phyloP scores from a whole-genome alignment of 2,329 filamentous ascomycete species.

The Ophiostoma australiae region DNA sequence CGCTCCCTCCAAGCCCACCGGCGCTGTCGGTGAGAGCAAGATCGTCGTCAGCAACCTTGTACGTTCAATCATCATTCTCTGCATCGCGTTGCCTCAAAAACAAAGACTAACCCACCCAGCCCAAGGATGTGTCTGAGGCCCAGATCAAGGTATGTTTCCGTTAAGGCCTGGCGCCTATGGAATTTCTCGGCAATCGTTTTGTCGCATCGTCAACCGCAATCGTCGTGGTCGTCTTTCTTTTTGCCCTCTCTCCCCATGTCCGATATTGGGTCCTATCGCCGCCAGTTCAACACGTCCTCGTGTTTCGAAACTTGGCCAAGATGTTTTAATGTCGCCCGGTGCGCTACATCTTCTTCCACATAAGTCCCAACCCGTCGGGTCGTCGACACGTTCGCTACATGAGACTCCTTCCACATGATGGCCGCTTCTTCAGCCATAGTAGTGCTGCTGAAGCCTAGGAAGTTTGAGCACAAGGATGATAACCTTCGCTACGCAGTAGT shows the following conservation, averaged over 20 bases:
- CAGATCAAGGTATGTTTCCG: conserved; percentile 99
- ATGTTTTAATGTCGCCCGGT: conserved; percentile 17
- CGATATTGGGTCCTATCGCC: conserved; percentile 18
- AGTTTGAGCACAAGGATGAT: conserved; percentile 51
- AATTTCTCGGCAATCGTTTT: conserved; percentile 57
- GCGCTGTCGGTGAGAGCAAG: conserved; percentile 73
- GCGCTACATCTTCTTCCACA: conserved; percentile 22
- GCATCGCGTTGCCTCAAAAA: neutral
- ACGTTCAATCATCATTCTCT: conserved; percentile 40
- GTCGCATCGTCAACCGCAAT: conserved; percentile 27
- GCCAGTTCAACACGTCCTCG: neutral
- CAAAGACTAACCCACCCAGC: conserved; percentile 57
- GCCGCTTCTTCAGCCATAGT: conserved; percentile 30
- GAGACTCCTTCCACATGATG: conserved; percentile 39
- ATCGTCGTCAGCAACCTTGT: conserved; percentile 98
- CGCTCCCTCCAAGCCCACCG: conserved; percentile 59
- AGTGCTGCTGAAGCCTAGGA: conserved; percentile 31
- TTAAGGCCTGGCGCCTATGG: conserved; percentile 66
- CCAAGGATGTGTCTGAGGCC: conserved; percentile 89
- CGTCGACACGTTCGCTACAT: conserved; percentile 27
- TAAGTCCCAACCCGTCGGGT: conserved; percentile 23
- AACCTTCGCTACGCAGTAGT: conserved; percentile 45
- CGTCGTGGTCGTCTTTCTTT: conserved; percentile 29
- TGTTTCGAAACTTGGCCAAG: conserved; percentile 3
- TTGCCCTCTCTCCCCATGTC: conserved; percentile 27